phyloP scores from a whole-genome alignment of 345 rosid genomes.

The Murraya koenigii region DNA sequence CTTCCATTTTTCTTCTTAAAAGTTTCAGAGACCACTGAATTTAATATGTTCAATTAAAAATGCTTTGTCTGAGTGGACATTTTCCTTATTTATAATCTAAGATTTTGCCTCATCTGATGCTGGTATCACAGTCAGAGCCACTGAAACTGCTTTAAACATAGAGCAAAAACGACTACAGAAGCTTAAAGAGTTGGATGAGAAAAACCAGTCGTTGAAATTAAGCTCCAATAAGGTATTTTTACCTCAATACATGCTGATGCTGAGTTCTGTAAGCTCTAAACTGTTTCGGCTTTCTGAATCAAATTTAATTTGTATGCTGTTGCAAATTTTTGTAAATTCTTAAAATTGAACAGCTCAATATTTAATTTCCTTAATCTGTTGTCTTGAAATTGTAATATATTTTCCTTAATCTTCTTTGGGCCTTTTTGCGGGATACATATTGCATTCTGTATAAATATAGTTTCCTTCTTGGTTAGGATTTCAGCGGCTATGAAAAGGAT shows the following conservation, averaged over 20 bases:
- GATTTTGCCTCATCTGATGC: conserved; percentile 19
- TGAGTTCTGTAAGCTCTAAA: neutral
- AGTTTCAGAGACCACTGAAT: neutral
- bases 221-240: conserved; percentile 53
- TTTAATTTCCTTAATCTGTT: neutral
- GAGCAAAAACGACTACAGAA: conserved; percentile 67
- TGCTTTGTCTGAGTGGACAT: neutral
- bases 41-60: neutral
- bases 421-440: neutral
- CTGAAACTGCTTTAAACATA: conserved; percentile 57
- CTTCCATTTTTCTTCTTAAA: neutral
- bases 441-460: conserved; percentile 20
- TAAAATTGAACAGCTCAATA: neutral
- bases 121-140: conserved; percentile 61
- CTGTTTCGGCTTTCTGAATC: neutral
- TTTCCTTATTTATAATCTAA: neutral
- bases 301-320: neutral
- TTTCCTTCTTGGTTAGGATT: conserved; percentile 42
- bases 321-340: neutral
- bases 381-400: neutral
- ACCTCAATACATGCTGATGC: neutral
- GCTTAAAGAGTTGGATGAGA: conserved; percentile 54
- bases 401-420: neutral
- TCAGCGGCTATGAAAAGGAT: conserved; percentile 54
- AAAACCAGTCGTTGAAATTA: conserved; percentile 40